phyloP scores from a whole-genome alignment of 768 basidiomycete species.

The Omphalotus guepiniiformis region DNA sequence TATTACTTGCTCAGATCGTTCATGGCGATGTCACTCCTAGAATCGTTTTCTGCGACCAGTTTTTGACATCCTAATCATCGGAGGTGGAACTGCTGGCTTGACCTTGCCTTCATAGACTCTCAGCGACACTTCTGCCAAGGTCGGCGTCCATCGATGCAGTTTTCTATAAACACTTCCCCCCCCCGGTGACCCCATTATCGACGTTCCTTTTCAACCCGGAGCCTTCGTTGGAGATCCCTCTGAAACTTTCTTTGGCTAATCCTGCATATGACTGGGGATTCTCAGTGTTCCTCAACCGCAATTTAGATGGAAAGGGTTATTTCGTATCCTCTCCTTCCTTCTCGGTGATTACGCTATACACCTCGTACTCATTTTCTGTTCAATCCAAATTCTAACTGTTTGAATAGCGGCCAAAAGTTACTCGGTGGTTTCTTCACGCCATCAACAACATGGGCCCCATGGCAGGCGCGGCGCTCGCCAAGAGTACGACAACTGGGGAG shows the following conservation, averaged over 20 bases:
- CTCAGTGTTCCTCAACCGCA: conserved; percentile 8
- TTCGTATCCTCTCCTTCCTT: too few relatives aligned
- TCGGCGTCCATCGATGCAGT: conserved; percentile 22
- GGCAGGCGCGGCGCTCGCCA: conserved; percentile 15
- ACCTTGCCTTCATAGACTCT: conserved; percentile 12
- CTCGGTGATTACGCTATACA: neutral
- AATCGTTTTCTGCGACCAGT: neutral
- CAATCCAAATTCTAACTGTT: neutral
- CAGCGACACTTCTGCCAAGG: conserved; percentile 11
- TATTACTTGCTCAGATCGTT: neutral
- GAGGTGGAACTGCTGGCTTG: conserved; percentile 17
- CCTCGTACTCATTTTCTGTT: neutral
- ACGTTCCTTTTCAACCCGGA: conserved; percentile 10
- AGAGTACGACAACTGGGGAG: conserved; percentile 19
- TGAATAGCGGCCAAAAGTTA: conserved; percentile 19
- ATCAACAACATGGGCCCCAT: conserved; percentile 19
- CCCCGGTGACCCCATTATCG: conserved; percentile 16
- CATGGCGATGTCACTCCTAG: neutral
- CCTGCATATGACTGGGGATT: conserved; percentile 17
- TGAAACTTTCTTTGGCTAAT: too few relatives aligned
- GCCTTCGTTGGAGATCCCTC: conserved; percentile 12
- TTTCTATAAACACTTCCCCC: conserved; percentile 2
- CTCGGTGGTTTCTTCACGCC: conserved; percentile 16
- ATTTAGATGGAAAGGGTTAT: conserved; percentile 2
- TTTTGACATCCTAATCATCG: neutral